A percentile compares a stretch with the other conserved stretches of the same genome.
Conservation (phyloP, 768 basidiomycete genomes). For the Pleurotus giganteus region DNA sequence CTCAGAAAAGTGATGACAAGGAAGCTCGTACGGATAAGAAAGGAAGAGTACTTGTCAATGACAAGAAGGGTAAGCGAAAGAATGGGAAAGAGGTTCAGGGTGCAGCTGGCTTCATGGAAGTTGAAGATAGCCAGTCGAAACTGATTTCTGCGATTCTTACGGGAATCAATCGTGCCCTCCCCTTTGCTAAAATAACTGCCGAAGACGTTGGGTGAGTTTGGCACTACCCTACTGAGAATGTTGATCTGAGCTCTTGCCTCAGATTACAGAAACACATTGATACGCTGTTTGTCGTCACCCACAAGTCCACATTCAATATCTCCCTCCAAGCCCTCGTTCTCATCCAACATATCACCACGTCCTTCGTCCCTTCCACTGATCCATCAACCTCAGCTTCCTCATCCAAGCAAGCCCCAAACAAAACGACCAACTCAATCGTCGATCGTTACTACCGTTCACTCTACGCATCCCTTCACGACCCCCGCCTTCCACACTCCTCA, state of each 20-base stretch:
- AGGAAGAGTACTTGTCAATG: slow-evolving; percentile 24
- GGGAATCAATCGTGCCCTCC: slow-evolving; percentile 92
- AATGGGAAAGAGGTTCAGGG: slow-evolving; percentile 48
- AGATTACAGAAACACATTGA: slow-evolving; percentile 87
- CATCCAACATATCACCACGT: slow-evolving; percentile 77
- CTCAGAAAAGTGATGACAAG: slow-evolving; percentile 29
- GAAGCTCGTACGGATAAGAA: slow-evolving; percentile 29
- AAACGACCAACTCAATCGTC: slow-evolving; percentile 42
- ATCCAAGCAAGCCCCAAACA: slow-evolving; percentile 22
- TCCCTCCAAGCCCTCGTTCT: slow-evolving; percentile 89
- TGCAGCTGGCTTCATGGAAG: slow-evolving; percentile 67
- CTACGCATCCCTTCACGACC: slow-evolving; percentile 87
- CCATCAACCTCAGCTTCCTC: slow-evolving; percentile 39
- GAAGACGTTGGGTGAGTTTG: slow-evolving; percentile 57
- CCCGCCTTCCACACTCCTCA: slow-evolving; percentile 73
- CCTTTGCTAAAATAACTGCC: slow-evolving; percentile 82
- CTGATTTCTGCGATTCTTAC: slow-evolving; percentile 89
- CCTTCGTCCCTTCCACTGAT: slow-evolving; percentile 32
- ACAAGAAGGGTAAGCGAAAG: slow-evolving; percentile 33
- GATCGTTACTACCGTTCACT: slow-evolving; percentile 80
- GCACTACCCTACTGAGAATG: not conserved
- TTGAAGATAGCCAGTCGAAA: slow-evolving; percentile 78
- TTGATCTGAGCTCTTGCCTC: not conserved
- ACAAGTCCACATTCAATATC: slow-evolving; percentile 95
- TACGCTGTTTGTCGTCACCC: slow-evolving; percentile 92